Evolutionary conservation across 495 filamentous ascomycete species (phyloP).

Genomic region (Penicillium pancosmium): DNA sequence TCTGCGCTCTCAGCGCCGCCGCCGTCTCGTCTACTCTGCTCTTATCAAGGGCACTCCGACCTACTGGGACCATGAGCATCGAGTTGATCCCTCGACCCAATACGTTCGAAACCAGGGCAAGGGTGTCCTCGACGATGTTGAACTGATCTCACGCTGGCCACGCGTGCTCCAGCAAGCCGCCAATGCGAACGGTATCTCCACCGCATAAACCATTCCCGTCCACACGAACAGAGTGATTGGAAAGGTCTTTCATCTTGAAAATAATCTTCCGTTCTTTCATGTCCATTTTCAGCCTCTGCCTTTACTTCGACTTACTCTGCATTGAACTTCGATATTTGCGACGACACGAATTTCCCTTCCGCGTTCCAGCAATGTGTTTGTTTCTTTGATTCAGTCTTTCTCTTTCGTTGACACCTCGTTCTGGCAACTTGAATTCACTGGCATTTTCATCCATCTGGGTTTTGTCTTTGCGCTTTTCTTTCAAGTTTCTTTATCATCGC

Average conservation of each 20-base stretch:
- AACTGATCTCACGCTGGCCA: slow-evolving; percentile 51
- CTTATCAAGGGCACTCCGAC: slow-evolving; percentile 68
- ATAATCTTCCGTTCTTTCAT: not conserved
- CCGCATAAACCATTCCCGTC: not conserved
- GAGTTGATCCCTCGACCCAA: slow-evolving; percentile 71
- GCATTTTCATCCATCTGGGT: slow-evolving; percentile 12
- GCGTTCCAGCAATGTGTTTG: slow-evolving; percentile 13
- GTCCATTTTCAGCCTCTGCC: not conserved
- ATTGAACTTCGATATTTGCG: not conserved
- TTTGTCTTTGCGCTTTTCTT: slow-evolving; percentile 11
- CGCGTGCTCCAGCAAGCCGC: slow-evolving; percentile 45
- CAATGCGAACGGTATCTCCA: slow-evolving; percentile 28
- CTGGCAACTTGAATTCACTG: slow-evolving; percentile 6
- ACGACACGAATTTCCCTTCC: not conserved
- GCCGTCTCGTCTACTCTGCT: slow-evolving; percentile 73
- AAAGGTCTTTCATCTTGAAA: not conserved
- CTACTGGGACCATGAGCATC: slow-evolving; percentile 79
- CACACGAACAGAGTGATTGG: not conserved
- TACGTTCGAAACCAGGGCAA: slow-evolving; percentile 57
- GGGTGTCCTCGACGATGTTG: slow-evolving; percentile 48
- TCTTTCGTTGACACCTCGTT: not conserved
- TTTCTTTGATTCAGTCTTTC: not conserved
- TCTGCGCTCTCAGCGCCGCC: slow-evolving; percentile 67
- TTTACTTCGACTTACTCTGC: not conserved
- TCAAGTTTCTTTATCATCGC: slow-evolving; percentile 25